Base-by-base conservation (phyloP, 139 green algal genomes). In the Chlorella ohadii region DNA sequence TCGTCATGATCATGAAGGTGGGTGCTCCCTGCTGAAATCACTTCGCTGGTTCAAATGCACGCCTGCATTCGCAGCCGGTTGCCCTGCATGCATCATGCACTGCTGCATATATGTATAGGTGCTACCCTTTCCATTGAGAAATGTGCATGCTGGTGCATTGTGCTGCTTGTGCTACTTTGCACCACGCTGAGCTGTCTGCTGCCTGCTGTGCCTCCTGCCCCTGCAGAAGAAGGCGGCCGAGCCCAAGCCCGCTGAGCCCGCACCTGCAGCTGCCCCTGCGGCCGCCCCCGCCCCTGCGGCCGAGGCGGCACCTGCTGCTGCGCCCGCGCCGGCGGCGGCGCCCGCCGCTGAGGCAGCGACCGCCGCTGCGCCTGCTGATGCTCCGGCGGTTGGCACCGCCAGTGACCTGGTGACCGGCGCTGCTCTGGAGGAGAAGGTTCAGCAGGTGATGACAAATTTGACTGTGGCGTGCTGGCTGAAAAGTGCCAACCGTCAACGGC, bases 1-100 rank as follows among this genome's bases (percentile, higher is more conserved):
- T 99, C 20, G 94, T 99, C 33, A 99, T 99, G 90, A 85, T 97
- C 3, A 90, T 92, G 51, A 98, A 98, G 93, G 84, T 86, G 44
- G 72, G 88, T 27, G 13, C 65, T 44, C 27, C 3, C 12, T 1
- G 19, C 5, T 34, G 23, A 33, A 6, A 33, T 12, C 4, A 1
- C n/a, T 22, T 7, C 55, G 22, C 25, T 25, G 33, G 31, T 57
- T 70, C 19, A 56, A 28, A 23, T 2, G 34, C 7, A 16, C 75
- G 25, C 3, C 5, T 72, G 31, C 9, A 15, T n/a, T n/a, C n/a
- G n/a, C n/a, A n/a, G n/a, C n/a, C n/a, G 44, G 44, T 51, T 51
- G 44, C 9, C 9, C 9, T 51, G 44, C 44, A 16, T 6, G 44
- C 44, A 51, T 6, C 9, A 9, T 51, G 44, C 44, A 51, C 44